Percentiles rank a stretch among this genome's conserved stretches.
Conservation (phyloP, 1,284 basidiomycete genomes). For the Cystobasidium sp. region DNA sequence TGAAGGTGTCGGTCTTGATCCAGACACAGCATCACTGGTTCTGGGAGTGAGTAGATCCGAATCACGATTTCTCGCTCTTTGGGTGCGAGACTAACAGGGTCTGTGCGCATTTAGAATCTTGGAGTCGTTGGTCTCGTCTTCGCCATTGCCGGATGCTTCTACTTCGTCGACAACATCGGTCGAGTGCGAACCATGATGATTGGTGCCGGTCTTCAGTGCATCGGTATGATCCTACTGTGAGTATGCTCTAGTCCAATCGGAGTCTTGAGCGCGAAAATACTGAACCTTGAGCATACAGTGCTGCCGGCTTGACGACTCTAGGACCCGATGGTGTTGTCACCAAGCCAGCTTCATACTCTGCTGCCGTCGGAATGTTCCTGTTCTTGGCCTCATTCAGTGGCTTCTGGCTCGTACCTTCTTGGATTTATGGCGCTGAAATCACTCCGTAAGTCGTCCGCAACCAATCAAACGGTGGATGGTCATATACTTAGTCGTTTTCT, state of each 20-base stretch:
- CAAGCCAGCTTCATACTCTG: conserved; percentile 33
- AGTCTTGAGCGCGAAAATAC: neutral
- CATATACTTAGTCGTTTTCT: neutral
- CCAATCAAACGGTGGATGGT: neutral
- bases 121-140: conserved; percentile 41
- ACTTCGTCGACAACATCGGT: conserved; percentile 43
- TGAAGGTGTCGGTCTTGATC: conserved; percentile 43
- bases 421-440: conserved; percentile 46
- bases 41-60: conserved; percentile 47
- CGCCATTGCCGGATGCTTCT: conserved; percentile 44
- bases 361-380: conserved; percentile 48
- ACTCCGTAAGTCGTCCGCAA: conserved; percentile 40
- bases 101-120: neutral
- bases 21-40: conserved; percentile 43
- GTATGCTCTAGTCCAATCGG: neutral
- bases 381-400: conserved; percentile 45
- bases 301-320: conserved; percentile 10
- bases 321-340: conserved; percentile 44
- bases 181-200: conserved; percentile 45
- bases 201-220: conserved; percentile 43
- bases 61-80: too few species aligned
- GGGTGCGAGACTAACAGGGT: conserved; percentile 4
- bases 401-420: conserved; percentile 37
- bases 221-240: conserved; percentile 48
- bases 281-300: too few species aligned